phyloP scores from a whole-genome alignment of 2,329 filamentous ascomycete genomes.

The Immersiporthe knoxdaviesiana region DNA sequence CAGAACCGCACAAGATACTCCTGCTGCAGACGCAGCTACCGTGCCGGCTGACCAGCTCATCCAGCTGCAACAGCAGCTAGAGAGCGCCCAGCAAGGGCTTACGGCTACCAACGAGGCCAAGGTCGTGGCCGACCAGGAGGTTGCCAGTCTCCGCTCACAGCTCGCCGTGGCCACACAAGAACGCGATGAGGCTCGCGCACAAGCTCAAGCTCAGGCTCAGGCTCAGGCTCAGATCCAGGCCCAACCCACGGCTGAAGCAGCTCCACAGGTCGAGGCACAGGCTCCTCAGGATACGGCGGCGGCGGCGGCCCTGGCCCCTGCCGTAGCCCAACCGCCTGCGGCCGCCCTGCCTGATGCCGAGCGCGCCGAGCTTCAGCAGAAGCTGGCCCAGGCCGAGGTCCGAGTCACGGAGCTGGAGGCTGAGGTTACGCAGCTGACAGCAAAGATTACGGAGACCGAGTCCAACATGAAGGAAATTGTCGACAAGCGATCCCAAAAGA shows the following conservation, averaged over 20 bases:
- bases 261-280: conserved; percentile 30
- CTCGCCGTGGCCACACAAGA: conserved; percentile 65
- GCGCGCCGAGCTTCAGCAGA: conserved; percentile 64
- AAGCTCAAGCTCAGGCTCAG: conserved; percentile 36
- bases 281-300: conserved; percentile 38
- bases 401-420: conserved; percentile 68
- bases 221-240: conserved; percentile 37
- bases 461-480: conserved; percentile 62
- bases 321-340: conserved; percentile 32
- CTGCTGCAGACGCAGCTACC: conserved; percentile 44
- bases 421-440: conserved; percentile 66
- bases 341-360: conserved; percentile 57
- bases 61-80: conserved; percentile 52
- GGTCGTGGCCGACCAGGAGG: conserved; percentile 66
- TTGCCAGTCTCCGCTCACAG: conserved; percentile 58
- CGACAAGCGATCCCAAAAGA: conserved; percentile 68
- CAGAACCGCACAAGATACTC: conserved; percentile 27
- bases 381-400: conserved; percentile 62
- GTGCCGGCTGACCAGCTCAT: conserved; percentile 52
- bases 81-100: conserved; percentile 57
- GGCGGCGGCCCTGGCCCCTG: too few relatives aligned
- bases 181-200: conserved; percentile 62
- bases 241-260: conserved; percentile 33
- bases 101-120: conserved; percentile 70
- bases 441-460: conserved; percentile 67